Base-by-base conservation (phyloP, 345 rosid genomes). In the Alliaria petiolata region DNA sequence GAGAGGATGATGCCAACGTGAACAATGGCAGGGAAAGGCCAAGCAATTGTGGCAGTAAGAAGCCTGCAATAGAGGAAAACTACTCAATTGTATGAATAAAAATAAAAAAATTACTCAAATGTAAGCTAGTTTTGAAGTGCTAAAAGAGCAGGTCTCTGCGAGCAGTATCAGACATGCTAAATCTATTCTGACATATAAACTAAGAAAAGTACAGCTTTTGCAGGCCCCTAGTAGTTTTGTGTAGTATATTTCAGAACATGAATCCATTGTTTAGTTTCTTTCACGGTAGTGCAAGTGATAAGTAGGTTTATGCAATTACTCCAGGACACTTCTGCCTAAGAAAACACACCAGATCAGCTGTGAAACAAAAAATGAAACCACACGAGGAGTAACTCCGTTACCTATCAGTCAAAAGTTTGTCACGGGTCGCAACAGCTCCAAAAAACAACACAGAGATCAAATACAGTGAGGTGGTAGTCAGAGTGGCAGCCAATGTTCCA, bases 401-500 rank as follows among this genome's bases (percentile, higher is more conserved):
- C 97, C 99, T 89, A 83, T 92, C 96, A 15, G 96, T 92, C 87
- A 92, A 85, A 78, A 95, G 93, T 71, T 73, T 88, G 70, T 92
- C 64, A 78, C 98, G 87, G 55, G 88, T 90, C 35, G 97, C 97
- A 60, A 92, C 80, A 63, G 99, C 91, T 79, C 99, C 98, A 77
- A 95, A 88, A 59, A 89, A 74, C 50, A 95, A 47, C 71, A 85
- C 99, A 62, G 97, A 90, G 44, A 90, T 71, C 46, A 92, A 4
- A 83, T 92, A 95, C 46, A 95, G 80, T 45, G 56, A 79, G 60
- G 99, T 85, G 35, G 99, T 95, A 46, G 89, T 62, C 58, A 95
- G 88, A 76, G 96, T 92, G 65, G 99, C 99, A 78, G 98, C 85
- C 81, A 95, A 81, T 57, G 99, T 95, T 68, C 99, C 99, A 26